Base-by-base conservation (phyloP, 2,329 filamentous ascomycete species). In the Botrytis hyacinthi region DNA sequence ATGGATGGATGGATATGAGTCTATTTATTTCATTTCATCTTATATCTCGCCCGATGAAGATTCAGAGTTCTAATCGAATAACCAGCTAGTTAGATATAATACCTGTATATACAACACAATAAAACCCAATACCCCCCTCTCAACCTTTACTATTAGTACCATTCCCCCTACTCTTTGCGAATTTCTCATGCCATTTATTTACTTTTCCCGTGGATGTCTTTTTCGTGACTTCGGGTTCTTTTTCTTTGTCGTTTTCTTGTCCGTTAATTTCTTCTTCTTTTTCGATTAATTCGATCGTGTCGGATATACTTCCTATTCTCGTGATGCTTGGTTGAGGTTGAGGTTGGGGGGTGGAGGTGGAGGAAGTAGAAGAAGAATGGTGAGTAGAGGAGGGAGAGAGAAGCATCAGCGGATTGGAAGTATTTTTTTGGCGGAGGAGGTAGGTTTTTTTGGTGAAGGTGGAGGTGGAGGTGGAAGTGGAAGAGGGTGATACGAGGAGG, bases 371-470 rank as follows among this genome's bases (percentile, higher is more conserved):
- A 6, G 48, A n/a, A 48, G 42, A 51, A n/a, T 78, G 75, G 4
- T 62, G 42, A 1, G 78, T 78, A 0, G 79, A 80, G n/a, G 79
- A 80, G 29, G 84, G 82, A 40, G 82, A 80, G 46, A 91, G 82
- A 4, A 91, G 80, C 77, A 91, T 87, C 65, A 91, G 84, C n/a
- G 87, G 86, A 79, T 91, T 91, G 63, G 89, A 91, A 0, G 89
- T 91, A 80, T 91, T 91, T 80, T 91, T 91, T 78, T 91, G 89
- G 44, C 87, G 87, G 65, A 91, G 84, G 9, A 85, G 84, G 81
- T 90, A 91, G 26, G 85, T 86, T 77, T 85, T 86, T 71, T 54
- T 54, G 12, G 48, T n/a, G 1, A 83, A 4, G 9, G 32, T 9
- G 12, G 26, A 54, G 26, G 48, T 1, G 26, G 10, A 6, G 12